These are phyloP conservation scores for Pseudocercospora fuligena DNA, from an alignment of 2,329 filamentous ascomycete genomes.

Conservation along the genomic window DNA sequence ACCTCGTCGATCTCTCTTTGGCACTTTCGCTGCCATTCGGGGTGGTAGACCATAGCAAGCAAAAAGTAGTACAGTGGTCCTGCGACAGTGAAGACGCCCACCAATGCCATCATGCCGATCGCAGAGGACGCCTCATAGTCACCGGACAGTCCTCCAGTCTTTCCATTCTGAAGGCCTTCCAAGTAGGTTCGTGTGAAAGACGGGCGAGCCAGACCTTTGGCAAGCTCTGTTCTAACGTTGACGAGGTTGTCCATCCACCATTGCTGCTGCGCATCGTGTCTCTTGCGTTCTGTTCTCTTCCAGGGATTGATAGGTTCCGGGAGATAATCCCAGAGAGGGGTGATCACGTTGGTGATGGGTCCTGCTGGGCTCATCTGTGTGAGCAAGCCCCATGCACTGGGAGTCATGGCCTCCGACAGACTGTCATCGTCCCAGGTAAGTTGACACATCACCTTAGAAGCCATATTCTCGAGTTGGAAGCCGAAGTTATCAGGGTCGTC, in stretches of 20 bases:
- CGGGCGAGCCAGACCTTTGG: conserved; percentile 45
- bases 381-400: conserved; percentile 61
- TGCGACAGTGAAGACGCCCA: conserved; percentile 44
- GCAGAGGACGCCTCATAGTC: conserved; percentile 43
- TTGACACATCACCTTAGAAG: conserved; percentile 61
- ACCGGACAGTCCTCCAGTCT: conserved; percentile 41
- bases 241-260: conserved; percentile 59
- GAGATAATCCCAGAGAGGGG: conserved; percentile 58
- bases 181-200: conserved; percentile 52
- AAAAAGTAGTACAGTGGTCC: conserved; percentile 35
- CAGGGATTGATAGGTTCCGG: conserved; percentile 58
- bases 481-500: conserved; percentile 57
- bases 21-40: conserved; percentile 53
- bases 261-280: conserved; percentile 58
- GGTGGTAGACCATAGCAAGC: conserved; percentile 54
- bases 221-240: conserved; percentile 46
- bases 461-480: conserved; percentile 60
- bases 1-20: conserved; percentile 37
- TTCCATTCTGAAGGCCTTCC: conserved; percentile 41
- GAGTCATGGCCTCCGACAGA: conserved; percentile 55
- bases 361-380: conserved; percentile 64
- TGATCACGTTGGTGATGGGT: conserved; percentile 62
- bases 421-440: conserved; percentile 60
- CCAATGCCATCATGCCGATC: conserved; percentile 43
- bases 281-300: conserved; percentile 58